Evolutionary conservation across 169 alveolate genomes (phyloP), one percentile per base, ranked within the genome.

Genomic region (Plasmodium vinckei): DNA sequence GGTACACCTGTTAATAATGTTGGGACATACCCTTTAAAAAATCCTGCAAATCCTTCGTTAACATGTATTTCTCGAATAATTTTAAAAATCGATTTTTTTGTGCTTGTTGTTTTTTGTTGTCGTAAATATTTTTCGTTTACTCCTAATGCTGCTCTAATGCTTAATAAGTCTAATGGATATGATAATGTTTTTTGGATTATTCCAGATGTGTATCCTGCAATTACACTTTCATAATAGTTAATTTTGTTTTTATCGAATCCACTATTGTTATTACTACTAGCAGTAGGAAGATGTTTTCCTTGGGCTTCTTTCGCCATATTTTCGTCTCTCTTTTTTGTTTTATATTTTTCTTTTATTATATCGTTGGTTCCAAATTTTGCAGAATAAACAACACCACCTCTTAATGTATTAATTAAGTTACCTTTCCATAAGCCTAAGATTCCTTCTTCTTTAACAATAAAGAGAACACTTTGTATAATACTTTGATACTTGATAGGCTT

Each of bases 121-220:
- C 93, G 87, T 64, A 95, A 87, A 53, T 88, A 91, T 57, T 88
- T 82, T 12, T 95, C 94, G 87, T 95, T 95, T 39, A 94, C 77
- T 53, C 98, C 98, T 64, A 95, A 88, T 2, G 98, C 97, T 87
- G 95, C 91, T 44, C 98, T 61, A 9, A 95, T 97, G 47, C 97
- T 95, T 90, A 95, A 42, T 23, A 95, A 88, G 73, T 95, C 98
- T 75, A 95, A 71, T 9, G 98, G 98, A 61, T 95, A 95, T 19
- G 96, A 91, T 4, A 93, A 7, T 13, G 94, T 77, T 79, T 95
- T 95, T 67, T 95, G 98, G 27, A 95, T 91, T 15, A 92, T 63
- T 9, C 98, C 98, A 1, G 98, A 96, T 1, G 93, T 23, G 25
- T 95, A 94, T 6, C 97, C 98, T 1, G 98, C 95, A 10, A 92